Conservation (phyloP, 176 grass and related monocot genomes). For the Carex pumila region DNA sequence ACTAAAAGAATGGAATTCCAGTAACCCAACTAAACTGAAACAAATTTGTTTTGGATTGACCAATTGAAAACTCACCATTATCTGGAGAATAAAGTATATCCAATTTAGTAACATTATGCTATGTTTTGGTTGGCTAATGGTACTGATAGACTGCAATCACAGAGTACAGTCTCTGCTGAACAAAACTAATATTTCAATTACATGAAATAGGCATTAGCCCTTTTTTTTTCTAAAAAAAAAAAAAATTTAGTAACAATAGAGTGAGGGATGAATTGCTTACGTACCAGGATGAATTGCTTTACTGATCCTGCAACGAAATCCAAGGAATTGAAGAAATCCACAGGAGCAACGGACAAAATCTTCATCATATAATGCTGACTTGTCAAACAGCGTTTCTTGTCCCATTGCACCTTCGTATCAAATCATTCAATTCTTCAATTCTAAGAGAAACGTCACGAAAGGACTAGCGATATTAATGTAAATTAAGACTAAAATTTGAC, state of each 20-base stretch:
- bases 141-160: too few relatives aligned
- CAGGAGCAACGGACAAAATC: slow-evolving; percentile 1
- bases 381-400: slow-evolving; percentile 9
- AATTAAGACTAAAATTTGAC: neutral
- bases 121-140: too few relatives aligned
- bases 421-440: neutral
- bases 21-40: neutral
- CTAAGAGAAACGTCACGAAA: neutral
- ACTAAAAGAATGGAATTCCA: neutral
- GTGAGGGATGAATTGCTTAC: neutral
- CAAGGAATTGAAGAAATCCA: slow-evolving; percentile 16
- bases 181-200: too few relatives aligned
- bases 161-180: too few relatives aligned
- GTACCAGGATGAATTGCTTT: slow-evolving; percentile 5
- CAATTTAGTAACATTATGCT: neutral
- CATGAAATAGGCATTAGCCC: too few relatives aligned
- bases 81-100: neutral
- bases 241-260: neutral
- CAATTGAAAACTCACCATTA: neutral
- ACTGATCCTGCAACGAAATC: slow-evolving; percentile 10
- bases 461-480: neutral
- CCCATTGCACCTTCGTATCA: slow-evolving; percentile 11
- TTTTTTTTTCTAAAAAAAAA: too few relatives aligned
- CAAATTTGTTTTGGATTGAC: neutral
- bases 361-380: neutral